phyloP scores from a whole-genome alignment of 495 filamentous ascomycete species.

The Tuber calosporum region DNA sequence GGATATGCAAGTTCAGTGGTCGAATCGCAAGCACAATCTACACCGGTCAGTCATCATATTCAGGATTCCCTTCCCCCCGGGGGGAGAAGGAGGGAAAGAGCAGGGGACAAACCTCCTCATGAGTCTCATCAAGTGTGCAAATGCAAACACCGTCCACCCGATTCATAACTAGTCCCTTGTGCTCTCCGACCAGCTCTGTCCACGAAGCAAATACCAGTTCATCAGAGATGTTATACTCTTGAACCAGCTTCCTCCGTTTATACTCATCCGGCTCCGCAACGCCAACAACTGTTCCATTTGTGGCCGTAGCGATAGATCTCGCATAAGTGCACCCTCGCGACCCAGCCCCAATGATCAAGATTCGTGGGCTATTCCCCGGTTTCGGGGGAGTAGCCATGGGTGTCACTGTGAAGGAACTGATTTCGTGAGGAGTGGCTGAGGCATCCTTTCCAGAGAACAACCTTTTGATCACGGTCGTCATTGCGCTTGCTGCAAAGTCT shows the following conservation, averaged over 20 bases:
- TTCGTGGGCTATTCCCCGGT: constrained; percentile 44
- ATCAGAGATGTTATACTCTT: constrained; percentile 53
- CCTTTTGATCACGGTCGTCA: neutral
- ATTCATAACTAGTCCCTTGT: constrained; percentile 49
- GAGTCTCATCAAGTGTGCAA: constrained; percentile 81
- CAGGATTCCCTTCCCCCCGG: neutral
- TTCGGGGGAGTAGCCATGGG: neutral
- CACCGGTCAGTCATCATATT: neutral
- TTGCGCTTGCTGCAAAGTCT: neutral
- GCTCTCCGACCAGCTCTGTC: constrained; percentile 63
- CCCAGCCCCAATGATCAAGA: constrained; percentile 83
- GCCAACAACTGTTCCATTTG: constrained; percentile 59
- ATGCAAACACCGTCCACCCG: constrained; percentile 77
- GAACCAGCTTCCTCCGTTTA: constrained; percentile 63
- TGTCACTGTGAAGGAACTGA: neutral
- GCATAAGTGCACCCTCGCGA: constrained; percentile 75
- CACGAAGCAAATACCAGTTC: constrained; percentile 65
- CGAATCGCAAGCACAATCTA: constrained; percentile 36
- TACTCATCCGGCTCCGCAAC: constrained; percentile 75
- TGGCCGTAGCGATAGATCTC: constrained; percentile 52
- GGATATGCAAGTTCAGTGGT: constrained; percentile 64
- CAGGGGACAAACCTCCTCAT: constrained; percentile 51
- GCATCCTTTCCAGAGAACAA: neutral
- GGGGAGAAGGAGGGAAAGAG: neutral
- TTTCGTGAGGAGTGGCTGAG: neutral